Percentiles rank a stretch among this genome's conserved stretches.
Evolutionary conservation across 2,329 filamentous ascomycete genomes (phyloP).

Genomic region (Trichoderma sp.): DNA sequence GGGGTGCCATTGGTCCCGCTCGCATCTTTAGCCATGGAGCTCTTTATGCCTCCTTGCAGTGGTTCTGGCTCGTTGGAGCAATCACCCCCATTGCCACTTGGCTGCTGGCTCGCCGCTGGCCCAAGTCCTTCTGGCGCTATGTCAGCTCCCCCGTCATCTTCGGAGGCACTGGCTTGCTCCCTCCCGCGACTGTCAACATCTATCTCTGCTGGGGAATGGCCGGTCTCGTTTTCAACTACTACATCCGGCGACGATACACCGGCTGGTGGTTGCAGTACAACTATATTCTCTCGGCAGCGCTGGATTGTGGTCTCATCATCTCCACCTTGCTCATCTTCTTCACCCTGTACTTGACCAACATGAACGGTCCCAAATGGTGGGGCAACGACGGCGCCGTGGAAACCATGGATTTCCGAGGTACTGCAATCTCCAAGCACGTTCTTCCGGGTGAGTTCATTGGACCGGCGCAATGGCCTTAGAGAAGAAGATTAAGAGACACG

Average conservation of each 20-base stretch:
- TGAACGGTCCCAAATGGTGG: constrained; percentile 58
- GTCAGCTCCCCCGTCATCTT: constrained; percentile 67
- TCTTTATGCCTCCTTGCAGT: constrained; percentile 62
- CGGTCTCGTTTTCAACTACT: constrained; percentile 66
- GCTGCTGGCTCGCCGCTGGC: constrained; percentile 58
- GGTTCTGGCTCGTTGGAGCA: constrained; percentile 68
- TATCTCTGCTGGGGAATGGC: constrained; percentile 69
- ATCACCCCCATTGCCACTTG: constrained; percentile 61
- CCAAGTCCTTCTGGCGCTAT: constrained; percentile 60
- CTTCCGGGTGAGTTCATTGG: constrained; percentile 49
- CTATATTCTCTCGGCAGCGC: constrained; percentile 68
- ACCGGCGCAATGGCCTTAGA: constrained; percentile 43
- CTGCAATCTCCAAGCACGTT: constrained; percentile 43
- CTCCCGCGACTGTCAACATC: constrained; percentile 67
- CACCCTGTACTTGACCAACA: constrained; percentile 58
- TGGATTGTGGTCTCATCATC: constrained; percentile 66
- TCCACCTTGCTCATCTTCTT: constrained; percentile 69
- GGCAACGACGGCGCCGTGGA: constrained; percentile 50
- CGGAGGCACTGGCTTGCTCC: constrained; percentile 60
- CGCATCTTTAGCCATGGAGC: constrained; percentile 64
- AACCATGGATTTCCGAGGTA: constrained; percentile 45
- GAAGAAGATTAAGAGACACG: not conserved
- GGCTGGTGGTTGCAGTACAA: constrained; percentile 80
- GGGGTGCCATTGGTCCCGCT: constrained; percentile 68
- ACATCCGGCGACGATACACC: constrained; percentile 59